These are phyloP conservation scores for Sphaceloma murrayae DNA, from an alignment of 2,329 filamentous ascomycete genomes.

Conservation along the genomic window DNA sequence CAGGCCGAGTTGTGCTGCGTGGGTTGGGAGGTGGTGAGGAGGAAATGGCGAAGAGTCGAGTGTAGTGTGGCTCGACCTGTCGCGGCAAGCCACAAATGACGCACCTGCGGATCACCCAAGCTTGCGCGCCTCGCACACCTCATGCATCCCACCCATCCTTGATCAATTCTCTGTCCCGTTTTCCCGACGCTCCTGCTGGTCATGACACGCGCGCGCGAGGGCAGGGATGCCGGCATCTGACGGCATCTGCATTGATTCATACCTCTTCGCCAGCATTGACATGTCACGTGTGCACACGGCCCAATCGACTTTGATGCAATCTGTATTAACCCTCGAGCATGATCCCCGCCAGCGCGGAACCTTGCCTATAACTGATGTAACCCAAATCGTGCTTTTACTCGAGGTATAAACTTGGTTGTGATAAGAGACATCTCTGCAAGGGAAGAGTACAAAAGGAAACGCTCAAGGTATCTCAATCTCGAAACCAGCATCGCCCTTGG, in stretches of 20 bases:
- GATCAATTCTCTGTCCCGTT: too few relatives aligned
- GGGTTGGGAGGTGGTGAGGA: slow-evolving; percentile 5
- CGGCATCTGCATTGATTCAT: not conserved
- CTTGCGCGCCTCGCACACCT: not conserved
- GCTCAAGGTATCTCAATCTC: slow-evolving; percentile 27
- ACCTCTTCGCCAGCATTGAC: not conserved
- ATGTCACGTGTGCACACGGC: not conserved
- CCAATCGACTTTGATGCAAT: not conserved
- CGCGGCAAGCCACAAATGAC: slow-evolving; percentile 13
- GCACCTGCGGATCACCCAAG: slow-evolving; percentile 12
- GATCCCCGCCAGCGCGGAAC: slow-evolving; percentile 13
- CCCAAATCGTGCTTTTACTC: slow-evolving; percentile 19
- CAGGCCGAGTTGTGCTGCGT: not conserved
- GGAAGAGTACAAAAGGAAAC: slow-evolving; percentile 20
- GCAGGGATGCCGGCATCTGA: too few relatives aligned
- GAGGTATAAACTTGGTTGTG: slow-evolving; percentile 16
- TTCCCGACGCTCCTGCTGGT: too few relatives aligned
- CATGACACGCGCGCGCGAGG: not conserved
- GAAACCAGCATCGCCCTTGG: slow-evolving; percentile 17
- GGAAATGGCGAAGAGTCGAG: slow-evolving; percentile 8
- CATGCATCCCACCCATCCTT: too few relatives aligned
- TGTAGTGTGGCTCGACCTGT: slow-evolving; percentile 4
- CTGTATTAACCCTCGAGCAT: slow-evolving; percentile 13
- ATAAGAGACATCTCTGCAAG: slow-evolving; percentile 11
- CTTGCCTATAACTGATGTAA: slow-evolving; percentile 13